Base-by-base conservation (phyloP, 164 flowering plant species). In the Cinnamomum micranthum region DNA sequence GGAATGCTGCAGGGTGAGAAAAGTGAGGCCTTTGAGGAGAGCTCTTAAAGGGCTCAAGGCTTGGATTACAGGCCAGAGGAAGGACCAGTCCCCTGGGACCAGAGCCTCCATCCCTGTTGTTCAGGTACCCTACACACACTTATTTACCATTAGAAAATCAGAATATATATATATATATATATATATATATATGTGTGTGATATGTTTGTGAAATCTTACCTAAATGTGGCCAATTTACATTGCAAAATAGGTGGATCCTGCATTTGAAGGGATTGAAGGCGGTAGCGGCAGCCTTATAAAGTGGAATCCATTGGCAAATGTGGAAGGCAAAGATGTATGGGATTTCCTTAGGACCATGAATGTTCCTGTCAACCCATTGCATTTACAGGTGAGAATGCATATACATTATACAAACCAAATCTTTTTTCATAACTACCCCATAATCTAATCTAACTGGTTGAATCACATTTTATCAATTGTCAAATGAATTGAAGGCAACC, bases 1-100 rank as follows among this genome's bases (percentile, higher is more conserved):
- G 62, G 99, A 95, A 73, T 95, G 99, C 89, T 95, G 99, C 88
- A 85, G 97, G 63, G 89, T 92, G 35, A 89, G 99, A 81, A 95
- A 95, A 73, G 99, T 95, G 35, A 86, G 97, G 73, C 99, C 99
- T 28, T 75, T 95, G 68, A 85, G 94, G 82, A 80, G 97, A 69
- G 99, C 98, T 2, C 90, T 95, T 0, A 93, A 87, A 82, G 98
- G 98, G 2, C 80, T 95, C 5, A 85, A 85, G 2, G 99, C 99
- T 19, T 95, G 99, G 99, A 90, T 90, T 77, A 90, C 96, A 0
- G 96, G 96, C 1, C 96, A 91, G 74, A 83, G 96, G 74, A 91
- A 91, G 78, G 96, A 91, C 73, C 93, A 90, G 74, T 91, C 96
- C 35, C 96, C 93, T 0, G 93, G 96, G 6, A 91, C 96, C 6